Conservation (phyloP, 2,329 filamentous ascomycete species). For the Aspergillus sp. region DNA sequence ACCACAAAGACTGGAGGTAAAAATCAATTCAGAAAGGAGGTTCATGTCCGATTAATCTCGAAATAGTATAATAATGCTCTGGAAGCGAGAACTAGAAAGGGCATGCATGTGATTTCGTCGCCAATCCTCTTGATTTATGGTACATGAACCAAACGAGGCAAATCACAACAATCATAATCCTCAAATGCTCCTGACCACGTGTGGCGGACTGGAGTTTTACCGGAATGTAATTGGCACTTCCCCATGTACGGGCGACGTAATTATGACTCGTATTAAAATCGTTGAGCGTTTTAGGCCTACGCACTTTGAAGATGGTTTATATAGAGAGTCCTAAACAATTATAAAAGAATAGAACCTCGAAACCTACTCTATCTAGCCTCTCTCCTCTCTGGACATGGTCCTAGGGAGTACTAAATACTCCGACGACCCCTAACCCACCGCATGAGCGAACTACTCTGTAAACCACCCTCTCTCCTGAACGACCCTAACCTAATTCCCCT, state of each 20-base stretch:
- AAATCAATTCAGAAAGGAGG: not conserved
- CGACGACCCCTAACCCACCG: not conserved
- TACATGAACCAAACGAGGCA: too few species aligned
- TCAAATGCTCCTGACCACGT: not conserved
- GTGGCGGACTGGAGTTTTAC: not conserved
- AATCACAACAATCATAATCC: not conserved
- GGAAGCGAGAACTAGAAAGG: not conserved
- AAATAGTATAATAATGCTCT: too few species aligned
- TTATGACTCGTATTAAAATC: not conserved
- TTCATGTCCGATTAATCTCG: not conserved
- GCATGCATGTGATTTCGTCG: too few species aligned
- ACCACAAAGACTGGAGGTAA: not conserved
- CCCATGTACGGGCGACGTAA: not conserved
- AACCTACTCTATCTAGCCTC: too few species aligned
- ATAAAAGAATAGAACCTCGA: too few species aligned
- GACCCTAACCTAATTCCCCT: constrained; percentile 12
- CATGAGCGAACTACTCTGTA: not conserved
- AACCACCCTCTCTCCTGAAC: not conserved
- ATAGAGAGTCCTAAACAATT: too few species aligned
- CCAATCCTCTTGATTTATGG: too few species aligned
- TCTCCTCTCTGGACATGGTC: too few species aligned
- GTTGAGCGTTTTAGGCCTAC: too few species aligned
- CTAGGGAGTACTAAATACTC: too few species aligned
- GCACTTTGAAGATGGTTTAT: not conserved
- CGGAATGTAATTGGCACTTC: not conserved